phyloP scores from a whole-genome alignment of 768 basidiomycete genomes.

The Trichaptum fuscoviolaceum region DNA sequence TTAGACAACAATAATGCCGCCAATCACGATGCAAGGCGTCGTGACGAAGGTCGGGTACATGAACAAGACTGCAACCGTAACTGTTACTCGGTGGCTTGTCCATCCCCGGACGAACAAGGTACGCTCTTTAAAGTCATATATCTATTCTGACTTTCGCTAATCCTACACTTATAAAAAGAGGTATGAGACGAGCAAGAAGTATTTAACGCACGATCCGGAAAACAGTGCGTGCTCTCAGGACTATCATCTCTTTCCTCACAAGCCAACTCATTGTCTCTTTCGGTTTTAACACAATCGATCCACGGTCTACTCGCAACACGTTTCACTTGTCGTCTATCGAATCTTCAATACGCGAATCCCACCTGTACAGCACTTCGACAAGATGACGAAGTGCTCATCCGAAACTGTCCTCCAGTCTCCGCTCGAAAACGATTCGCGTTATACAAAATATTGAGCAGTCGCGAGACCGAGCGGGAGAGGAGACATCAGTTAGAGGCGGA shows the following conservation, averaged over 20 bases:
- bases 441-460: conserved; percentile 62
- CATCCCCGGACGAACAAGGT: conserved; percentile 79
- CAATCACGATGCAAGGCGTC: conserved; percentile 67
- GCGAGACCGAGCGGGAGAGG: conserved; percentile 52
- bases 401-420: conserved; percentile 77
- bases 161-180: conserved; percentile 36
- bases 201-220: conserved; percentile 66
- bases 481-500: neutral
- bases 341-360: neutral
- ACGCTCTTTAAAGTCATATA: conserved; percentile 15
- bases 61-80: conserved; percentile 82
- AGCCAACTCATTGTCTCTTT: conserved; percentile 1
- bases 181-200: conserved; percentile 73
- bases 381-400: conserved; percentile 71
- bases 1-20: conserved; percentile 47
- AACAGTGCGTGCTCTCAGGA: conserved; percentile 46
- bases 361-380: conserved; percentile 47
- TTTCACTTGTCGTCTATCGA: neutral
- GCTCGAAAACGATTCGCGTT: conserved; percentile 73
- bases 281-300: conserved; percentile 4
- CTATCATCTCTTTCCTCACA: neutral
- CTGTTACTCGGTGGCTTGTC: conserved; percentile 67
- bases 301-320: conserved; percentile 9
- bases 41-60: conserved; percentile 81
- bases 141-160: conserved; percentile 7